These are phyloP conservation scores for Hyaloscypha finlandica DNA, from an alignment of 495 filamentous ascomycete species.

Conservation along the genomic window DNA sequence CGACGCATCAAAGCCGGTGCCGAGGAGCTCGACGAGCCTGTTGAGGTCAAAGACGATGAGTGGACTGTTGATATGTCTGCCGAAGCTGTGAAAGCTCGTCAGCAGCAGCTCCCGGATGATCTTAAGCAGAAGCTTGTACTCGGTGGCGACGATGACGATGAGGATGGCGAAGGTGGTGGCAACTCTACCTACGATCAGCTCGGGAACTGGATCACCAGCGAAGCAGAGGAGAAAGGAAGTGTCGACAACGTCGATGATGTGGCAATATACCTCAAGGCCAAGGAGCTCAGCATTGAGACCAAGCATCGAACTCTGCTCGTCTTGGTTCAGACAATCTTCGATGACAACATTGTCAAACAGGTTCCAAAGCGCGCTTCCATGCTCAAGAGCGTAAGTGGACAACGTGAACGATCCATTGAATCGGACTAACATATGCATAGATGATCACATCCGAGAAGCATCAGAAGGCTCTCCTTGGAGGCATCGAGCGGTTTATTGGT, in stretches of 20 bases:
- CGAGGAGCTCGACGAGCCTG: slow-evolving; percentile 65
- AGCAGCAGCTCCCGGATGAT: slow-evolving; percentile 84
- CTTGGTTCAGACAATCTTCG: slow-evolving; percentile 90
- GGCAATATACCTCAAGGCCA: slow-evolving; percentile 92
- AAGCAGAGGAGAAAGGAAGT: slow-evolving; percentile 70
- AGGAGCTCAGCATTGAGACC: slow-evolving; percentile 89
- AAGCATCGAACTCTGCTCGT: slow-evolving; percentile 95
- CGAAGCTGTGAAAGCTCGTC: slow-evolving; percentile 91
- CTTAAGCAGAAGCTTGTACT: slow-evolving; percentile 87
- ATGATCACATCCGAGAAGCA: slow-evolving; percentile 88
- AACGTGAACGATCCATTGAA: background rate
- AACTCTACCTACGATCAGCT: slow-evolving; percentile 87
- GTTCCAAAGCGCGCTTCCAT: slow-evolving; percentile 77
- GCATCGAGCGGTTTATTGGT: slow-evolving; percentile 85
- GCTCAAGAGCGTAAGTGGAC: slow-evolving; percentile 73
- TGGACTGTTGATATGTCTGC: slow-evolving; percentile 96
- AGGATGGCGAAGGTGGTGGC: slow-evolving; percentile 73
- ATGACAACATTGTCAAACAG: slow-evolving; percentile 81
- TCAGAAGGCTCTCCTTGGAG: slow-evolving; percentile 96
- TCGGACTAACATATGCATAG: slow-evolving; percentile 48
- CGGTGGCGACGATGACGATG: slow-evolving; percentile 82
- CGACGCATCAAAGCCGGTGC: slow-evolving; percentile 85
- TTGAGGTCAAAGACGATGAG: slow-evolving; percentile 77
- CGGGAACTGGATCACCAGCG: slow-evolving; percentile 85
- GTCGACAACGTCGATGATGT: slow-evolving; percentile 78